These are phyloP conservation scores for Pleurotus tuber-regium DNA, from an alignment of 768 basidiomycete genomes.

Conservation along the genomic window DNA sequence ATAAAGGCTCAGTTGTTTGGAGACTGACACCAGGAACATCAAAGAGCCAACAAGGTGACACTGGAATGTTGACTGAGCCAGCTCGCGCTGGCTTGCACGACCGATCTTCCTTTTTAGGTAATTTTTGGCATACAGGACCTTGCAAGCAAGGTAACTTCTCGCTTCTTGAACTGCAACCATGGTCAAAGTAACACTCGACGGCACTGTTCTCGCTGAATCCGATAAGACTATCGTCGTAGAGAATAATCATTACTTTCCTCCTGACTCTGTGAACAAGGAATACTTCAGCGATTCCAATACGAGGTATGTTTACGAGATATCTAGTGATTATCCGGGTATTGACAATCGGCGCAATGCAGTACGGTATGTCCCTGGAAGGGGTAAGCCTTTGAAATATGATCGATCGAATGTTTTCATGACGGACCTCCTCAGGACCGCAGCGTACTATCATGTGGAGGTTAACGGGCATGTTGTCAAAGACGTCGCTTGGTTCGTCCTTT, in stretches of 20 bases:
- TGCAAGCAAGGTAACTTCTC: too few species aligned
- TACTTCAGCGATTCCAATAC: slow-evolving; percentile 52
- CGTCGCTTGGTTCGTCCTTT: slow-evolving; percentile 53
- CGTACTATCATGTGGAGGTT: slow-evolving; percentile 61
- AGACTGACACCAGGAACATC: too few species aligned
- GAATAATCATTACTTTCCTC: slow-evolving; percentile 75
- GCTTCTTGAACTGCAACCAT: too few species aligned
- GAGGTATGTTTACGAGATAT: slow-evolving; percentile 32
- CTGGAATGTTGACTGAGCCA: too few species aligned
- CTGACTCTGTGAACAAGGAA: slow-evolving; percentile 42
- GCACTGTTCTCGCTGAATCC: slow-evolving; percentile 55
- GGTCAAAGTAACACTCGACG: slow-evolving; percentile 50
- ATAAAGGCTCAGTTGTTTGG: too few species aligned
- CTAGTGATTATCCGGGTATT: not conserved
- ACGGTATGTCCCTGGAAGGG: slow-evolving; percentile 72
- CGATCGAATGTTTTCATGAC: not conserved
- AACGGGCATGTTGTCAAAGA: slow-evolving; percentile 50
- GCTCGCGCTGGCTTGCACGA: too few species aligned
- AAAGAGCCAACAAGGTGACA: too few species aligned
- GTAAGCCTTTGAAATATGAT: slow-evolving; percentile 30
- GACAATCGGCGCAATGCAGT: slow-evolving; percentile 25
- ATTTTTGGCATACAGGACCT: too few species aligned
- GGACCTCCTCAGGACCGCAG: slow-evolving; percentile 44
- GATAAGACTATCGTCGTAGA: slow-evolving; percentile 56
- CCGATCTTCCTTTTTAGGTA: too few species aligned